A percentile compares a stretch with the other conserved stretches of the same genome.
Conservation (phyloP, 129 eudicot genomes). For the Daucus carota region DNA sequence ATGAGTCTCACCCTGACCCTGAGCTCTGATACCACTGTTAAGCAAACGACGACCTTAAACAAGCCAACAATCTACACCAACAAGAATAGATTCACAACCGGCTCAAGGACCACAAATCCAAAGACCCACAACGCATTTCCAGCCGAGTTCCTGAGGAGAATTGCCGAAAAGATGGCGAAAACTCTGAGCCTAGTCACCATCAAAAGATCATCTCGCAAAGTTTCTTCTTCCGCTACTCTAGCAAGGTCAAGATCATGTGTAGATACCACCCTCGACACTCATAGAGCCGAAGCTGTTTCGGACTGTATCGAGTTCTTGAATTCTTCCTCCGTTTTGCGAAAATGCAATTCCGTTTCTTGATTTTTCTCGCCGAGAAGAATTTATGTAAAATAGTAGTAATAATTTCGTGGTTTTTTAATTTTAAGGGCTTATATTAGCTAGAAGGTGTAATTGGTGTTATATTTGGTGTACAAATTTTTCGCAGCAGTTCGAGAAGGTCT, state of each 20-base stretch:
- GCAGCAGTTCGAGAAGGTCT: not conserved
- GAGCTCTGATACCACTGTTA: not conserved
- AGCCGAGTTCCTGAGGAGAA: slow-evolving; percentile 14
- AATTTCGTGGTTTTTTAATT: not conserved
- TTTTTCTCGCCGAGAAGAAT: not conserved
- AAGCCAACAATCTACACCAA: not conserved
- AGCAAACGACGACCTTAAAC: not conserved
- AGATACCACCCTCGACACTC: slow-evolving; percentile 14
- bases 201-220: slow-evolving; percentile 13
- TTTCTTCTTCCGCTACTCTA: slow-evolving; percentile 13
- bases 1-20: not conserved
- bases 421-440: not conserved
- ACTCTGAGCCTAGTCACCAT: slow-evolving; percentile 7
- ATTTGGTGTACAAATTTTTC: not conserved
- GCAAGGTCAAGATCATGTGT: slow-evolving; percentile 17
- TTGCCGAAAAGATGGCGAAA: slow-evolving; percentile 24
- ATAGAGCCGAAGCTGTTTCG: slow-evolving; percentile 8
- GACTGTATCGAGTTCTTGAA: slow-evolving; percentile 9
- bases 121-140: slow-evolving; percentile 10
- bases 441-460: not conserved
- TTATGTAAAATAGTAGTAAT: not conserved
- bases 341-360: not conserved
- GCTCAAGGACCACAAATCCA: not conserved
- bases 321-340: slow-evolving; percentile 4
- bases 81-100: slow-evolving; percentile 4